Evolutionary conservation across 148 eudicot genomes (phyloP).

Genomic region (Chenopodium quinoa): DNA sequence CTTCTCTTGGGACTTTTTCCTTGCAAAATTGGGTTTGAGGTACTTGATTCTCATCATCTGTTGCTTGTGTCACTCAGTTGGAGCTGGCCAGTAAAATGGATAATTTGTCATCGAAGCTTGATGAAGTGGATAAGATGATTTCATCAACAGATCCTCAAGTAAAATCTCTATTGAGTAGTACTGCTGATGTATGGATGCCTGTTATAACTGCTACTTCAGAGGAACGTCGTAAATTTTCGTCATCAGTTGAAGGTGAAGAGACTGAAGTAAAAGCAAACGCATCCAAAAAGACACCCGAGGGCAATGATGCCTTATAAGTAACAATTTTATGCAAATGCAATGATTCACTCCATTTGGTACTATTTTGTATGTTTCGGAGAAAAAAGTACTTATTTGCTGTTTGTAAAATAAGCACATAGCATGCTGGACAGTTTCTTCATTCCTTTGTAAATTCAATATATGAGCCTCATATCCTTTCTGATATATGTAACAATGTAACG

Average conservation of each 20-base stretch:
- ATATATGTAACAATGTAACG: too few species aligned
- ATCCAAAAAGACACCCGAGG: conserved; percentile 19
- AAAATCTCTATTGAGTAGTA: conserved; percentile 64
- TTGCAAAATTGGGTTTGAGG: background rate
- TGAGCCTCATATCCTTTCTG: background rate
- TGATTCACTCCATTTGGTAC: background rate
- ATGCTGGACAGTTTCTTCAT: background rate
- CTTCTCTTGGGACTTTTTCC: background rate
- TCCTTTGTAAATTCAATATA: background rate
- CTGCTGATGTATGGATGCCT: conserved; percentile 98
- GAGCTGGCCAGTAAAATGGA: conserved; percentile 79
- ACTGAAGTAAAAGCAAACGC: conserved; percentile 28
- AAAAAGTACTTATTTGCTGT: background rate
- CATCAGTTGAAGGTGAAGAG: conserved; percentile 35
- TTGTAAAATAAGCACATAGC: background rate
- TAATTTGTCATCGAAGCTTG: conserved; percentile 71
- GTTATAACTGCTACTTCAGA: conserved; percentile 86
- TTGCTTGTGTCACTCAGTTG: conserved; percentile 34
- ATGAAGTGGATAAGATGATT: conserved; percentile 78
- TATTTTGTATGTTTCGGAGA: background rate
- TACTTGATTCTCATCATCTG: background rate
- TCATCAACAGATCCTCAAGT: conserved; percentile 81
- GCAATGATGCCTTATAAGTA: background rate
- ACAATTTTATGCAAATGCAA: background rate
- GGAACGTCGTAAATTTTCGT: conserved; percentile 64